phyloP scores from a whole-genome alignment of 352 stramenopile genomes.

The Elongisporangium senticosum region DNA sequence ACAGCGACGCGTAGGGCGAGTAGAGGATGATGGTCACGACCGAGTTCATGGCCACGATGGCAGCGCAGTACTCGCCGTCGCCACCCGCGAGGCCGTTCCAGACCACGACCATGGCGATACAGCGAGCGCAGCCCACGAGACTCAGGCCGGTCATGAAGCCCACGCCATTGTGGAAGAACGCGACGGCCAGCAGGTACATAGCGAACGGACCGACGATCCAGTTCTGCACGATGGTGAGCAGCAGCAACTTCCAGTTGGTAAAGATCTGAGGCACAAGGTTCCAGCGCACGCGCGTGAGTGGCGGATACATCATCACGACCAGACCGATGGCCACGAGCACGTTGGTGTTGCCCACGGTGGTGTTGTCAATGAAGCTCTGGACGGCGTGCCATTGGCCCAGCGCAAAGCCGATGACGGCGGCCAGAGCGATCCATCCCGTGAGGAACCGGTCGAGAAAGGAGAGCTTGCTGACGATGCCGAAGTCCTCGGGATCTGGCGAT shows the following conservation, averaged over 20 bases:
- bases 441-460: constrained; percentile 31
- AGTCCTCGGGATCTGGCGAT: background rate
- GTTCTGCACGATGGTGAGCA: constrained; percentile 55
- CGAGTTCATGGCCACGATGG: constrained; percentile 66
- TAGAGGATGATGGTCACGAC: constrained; percentile 58
- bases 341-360: constrained; percentile 40
- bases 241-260: constrained; percentile 33
- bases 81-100: constrained; percentile 56
- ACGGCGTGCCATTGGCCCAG: constrained; percentile 28
- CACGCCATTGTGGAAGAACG: constrained; percentile 37
- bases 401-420: constrained; percentile 20
- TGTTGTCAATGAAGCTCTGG: constrained; percentile 36
- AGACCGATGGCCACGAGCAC: constrained; percentile 43
- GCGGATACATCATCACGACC: constrained; percentile 58
- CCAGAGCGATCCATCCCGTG: constrained; percentile 42
- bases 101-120: constrained; percentile 75
- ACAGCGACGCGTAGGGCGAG: constrained; percentile 47
- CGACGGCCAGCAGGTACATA: constrained; percentile 43
- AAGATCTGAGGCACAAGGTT: constrained; percentile 44
- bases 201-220: constrained; percentile 46
- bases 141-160: constrained; percentile 57
- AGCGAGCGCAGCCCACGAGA: constrained; percentile 54
- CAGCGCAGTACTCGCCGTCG: constrained; percentile 55
- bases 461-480: constrained; percentile 13
- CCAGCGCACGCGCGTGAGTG: constrained; percentile 42